Evolutionary conservation across 208 protist genomes (phyloP), one percentile per base, ranked within the genome.

Genomic region (Phytomonas francai): DNA sequence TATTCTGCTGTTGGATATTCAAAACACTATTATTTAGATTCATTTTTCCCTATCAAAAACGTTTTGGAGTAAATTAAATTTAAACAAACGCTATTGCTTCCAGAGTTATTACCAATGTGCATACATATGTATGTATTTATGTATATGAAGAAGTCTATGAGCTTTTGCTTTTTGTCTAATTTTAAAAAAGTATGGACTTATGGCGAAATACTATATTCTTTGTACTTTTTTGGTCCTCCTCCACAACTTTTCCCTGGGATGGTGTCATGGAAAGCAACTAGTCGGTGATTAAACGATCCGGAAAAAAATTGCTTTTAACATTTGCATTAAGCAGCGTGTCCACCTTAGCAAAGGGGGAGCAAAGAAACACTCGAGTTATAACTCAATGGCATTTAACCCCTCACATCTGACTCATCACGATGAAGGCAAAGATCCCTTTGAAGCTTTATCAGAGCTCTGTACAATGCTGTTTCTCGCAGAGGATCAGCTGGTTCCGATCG

Each of bases 381-480:
- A 22, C 16, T 25, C 45, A 25, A 54, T 54, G 45, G 45, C 2
- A 7, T 54, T 54, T 19, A 22, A 25, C 19, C 6, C 19, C 45
- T 25, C 45, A 7, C 1, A 25, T 1, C 25, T 54, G 19, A 7
- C 45, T 19, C 2, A 54, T 25, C 45, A 19, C 11, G 22, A 25
- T 54, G 22, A 54, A 4, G 45, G 45, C 9, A 68, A 65, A 29
- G 54, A 67, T 12, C 73, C 76, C 12, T 89, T 80, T 64, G 80
- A 82, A 6, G 42, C 32, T 29, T 74, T 89, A 25, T 84, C 75
- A 1, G 69, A 85, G 31, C 49, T 89, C 2, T 89, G 77, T 61
- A 89, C 83, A 7, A 65, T 74, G 30, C 68, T 89, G 49, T 63
- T 84, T 12, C 59, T 54, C 19, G 22, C 45, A 25, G 45, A 54